Conservation (phyloP, 148 eudicot genomes). For the Chenopodium quinoa region DNA sequence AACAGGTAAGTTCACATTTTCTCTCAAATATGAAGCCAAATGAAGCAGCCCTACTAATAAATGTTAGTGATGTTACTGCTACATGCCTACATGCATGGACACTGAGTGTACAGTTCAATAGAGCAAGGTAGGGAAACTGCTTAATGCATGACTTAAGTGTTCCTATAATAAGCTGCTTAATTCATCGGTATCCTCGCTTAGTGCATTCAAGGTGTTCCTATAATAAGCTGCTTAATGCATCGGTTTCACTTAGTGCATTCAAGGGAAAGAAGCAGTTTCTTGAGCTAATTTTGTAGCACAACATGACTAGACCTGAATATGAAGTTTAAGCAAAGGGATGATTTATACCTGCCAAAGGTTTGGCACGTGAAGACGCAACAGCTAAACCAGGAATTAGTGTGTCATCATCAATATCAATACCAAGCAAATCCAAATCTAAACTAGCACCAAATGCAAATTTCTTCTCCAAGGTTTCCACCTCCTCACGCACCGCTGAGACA, state of each 20-base stretch:
- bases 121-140: background rate
- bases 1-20: background rate
- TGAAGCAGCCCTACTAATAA: background rate
- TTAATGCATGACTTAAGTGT: background rate
- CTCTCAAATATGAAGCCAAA: background rate
- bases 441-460: slow-evolving; percentile 66
- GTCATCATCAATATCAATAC: slow-evolving; percentile 73
- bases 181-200: background rate
- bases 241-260: background rate
- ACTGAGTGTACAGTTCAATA: background rate
- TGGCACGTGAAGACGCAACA: slow-evolving; percentile 83
- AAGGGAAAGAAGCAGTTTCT: background rate
- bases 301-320: background rate
- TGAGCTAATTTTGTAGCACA: background rate
- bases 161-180: background rate
- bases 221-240: background rate
- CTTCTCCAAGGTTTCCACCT: slow-evolving; percentile 53
- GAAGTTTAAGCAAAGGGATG: too few relatives aligned
- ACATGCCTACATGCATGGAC: background rate
- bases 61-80: background rate
- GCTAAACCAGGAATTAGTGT: slow-evolving; percentile 94
- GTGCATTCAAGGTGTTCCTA: background rate
- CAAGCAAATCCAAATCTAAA: slow-evolving; percentile 85
- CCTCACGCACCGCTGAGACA: slow-evolving; percentile 63
- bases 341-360: slow-evolving; percentile 78